phyloP scores from a whole-genome alignment of 805 yeast species.

The Naumovozyma dairenensis region DNA sequence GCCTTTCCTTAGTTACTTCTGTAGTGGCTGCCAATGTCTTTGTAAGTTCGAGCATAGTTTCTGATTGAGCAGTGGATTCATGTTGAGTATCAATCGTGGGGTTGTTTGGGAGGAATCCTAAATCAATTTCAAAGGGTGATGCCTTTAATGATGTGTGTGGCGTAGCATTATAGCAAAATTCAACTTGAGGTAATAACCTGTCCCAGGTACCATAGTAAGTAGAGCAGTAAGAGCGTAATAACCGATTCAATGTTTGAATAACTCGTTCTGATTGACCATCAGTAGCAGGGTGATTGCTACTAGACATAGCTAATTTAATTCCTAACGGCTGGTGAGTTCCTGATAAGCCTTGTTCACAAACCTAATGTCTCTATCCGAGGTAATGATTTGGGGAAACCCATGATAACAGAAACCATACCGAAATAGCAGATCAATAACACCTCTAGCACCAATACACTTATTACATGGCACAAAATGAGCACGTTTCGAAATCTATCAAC shows the following conservation, averaged over 20 bases:
- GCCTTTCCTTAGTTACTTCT: slow-evolving; percentile 1
- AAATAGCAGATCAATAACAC: slow-evolving; percentile 8
- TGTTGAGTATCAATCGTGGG: too few species aligned
- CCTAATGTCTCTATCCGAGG: slow-evolving; percentile 2
- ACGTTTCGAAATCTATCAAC: slow-evolving; percentile 12
- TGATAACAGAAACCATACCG: slow-evolving; percentile 9
- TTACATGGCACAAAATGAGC: slow-evolving; percentile 8
- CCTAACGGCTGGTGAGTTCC: slow-evolving; percentile 4
- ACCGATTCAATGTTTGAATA: slow-evolving; percentile 1
- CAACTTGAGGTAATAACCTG: slow-evolving; percentile 2
- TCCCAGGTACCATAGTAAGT: slow-evolving; percentile 3
- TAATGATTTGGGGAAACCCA: slow-evolving; percentile 8
- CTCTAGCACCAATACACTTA: slow-evolving; percentile 7
- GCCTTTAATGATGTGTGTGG: background rate
- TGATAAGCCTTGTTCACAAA: background rate
- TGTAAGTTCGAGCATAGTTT: too few species aligned
- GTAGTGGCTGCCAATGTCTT: too few species aligned
- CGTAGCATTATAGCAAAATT: slow-evolving; percentile 6
- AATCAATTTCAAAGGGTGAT: slow-evolving; percentile 6
- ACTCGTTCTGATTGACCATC: slow-evolving; percentile 6
- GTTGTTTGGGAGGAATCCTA: slow-evolving; percentile 7
- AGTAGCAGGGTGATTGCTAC: slow-evolving; percentile 1
- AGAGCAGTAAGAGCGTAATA: slow-evolving; percentile 1
- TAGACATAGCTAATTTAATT: slow-evolving; percentile 1
- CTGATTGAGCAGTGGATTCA: too few species aligned